Conservation (phyloP, 2,329 filamentous ascomycete species). For the Grosmannia serpens region DNA sequence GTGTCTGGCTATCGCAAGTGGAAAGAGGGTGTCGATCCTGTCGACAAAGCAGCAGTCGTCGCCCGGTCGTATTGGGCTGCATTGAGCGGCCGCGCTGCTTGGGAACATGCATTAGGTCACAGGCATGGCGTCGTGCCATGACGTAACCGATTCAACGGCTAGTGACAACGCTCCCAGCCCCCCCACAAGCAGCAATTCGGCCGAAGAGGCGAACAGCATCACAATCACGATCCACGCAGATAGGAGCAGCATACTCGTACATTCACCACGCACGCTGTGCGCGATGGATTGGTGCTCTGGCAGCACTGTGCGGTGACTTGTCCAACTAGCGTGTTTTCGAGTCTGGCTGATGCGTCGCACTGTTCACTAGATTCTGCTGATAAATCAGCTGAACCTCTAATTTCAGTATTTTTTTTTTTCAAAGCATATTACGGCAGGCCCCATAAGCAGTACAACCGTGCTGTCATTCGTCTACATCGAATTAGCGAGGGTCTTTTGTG, state of each 20-base stretch:
- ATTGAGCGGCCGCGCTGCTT: not conserved
- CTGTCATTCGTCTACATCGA: not conserved
- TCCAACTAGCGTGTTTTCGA: not conserved
- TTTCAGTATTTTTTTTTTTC: not conserved
- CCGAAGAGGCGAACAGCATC: not conserved
- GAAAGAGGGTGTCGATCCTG: not conserved
- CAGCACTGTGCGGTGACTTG: not conserved
- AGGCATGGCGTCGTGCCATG: not conserved
- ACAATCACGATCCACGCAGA: too few species aligned
- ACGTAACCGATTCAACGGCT: not conserved
- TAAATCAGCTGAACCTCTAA: not conserved
- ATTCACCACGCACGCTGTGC: not conserved
- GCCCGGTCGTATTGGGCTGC: not conserved
- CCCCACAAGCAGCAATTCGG: not conserved
- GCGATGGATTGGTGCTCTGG: not conserved
- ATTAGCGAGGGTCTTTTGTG: not conserved
- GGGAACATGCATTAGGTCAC: not conserved
- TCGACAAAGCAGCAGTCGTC: not conserved
- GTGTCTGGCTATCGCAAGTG: not conserved
- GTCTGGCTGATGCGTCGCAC: not conserved
- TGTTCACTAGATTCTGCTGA: not conserved
- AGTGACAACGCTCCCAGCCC: not conserved
- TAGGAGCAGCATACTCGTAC: not conserved
- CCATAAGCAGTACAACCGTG: not conserved
- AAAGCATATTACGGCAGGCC: not conserved